Percentiles rank a stretch among this genome's conserved stretches.
Evolutionary conservation across 257 asterid species (phyloP).

Genomic region (Solanum paucissectum): DNA sequence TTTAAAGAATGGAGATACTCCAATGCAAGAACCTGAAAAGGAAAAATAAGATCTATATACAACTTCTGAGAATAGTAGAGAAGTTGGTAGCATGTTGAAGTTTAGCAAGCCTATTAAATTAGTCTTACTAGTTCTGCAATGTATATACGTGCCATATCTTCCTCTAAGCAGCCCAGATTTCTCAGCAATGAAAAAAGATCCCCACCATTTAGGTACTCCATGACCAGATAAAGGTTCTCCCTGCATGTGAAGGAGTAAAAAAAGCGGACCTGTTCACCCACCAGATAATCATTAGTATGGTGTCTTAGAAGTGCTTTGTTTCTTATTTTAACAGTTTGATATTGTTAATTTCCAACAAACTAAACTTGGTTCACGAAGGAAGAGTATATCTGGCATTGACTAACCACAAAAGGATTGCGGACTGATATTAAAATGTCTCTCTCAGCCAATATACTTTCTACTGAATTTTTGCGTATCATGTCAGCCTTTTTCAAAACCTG

Average conservation of each 20-base stretch:
- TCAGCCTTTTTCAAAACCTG: conserved; percentile 96
- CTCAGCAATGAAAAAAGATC: conserved; percentile 85
- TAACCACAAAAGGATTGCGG: conserved; percentile 99
- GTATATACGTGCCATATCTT: conserved; percentile 79
- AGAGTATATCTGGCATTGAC: conserved; percentile 11
- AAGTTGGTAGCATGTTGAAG: conserved; percentile 7
- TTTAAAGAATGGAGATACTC: conserved; percentile 89
- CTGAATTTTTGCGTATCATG: conserved; percentile 94
- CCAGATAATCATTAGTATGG: conserved; percentile 43
- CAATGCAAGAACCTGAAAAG: conserved; percentile 86
- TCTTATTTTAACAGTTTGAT: neutral
- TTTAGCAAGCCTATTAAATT: neutral
- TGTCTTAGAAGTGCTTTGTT: conserved; percentile 6
- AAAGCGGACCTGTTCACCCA: conserved; percentile 92
- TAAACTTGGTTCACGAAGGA: neutral
- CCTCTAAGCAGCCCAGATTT: conserved; percentile 94
- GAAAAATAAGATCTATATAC: conserved; percentile 10
- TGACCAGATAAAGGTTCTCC: conserved; percentile 96
- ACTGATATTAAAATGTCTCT: conserved; percentile 89
- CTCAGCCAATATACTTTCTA: conserved; percentile 93
- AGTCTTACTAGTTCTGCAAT: conserved; percentile 93
- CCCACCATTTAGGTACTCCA: conserved; percentile 99
- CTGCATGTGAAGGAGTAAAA: conserved; percentile 99
- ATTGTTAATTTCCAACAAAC: neutral
- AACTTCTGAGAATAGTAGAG: neutral